phyloP scores from a whole-genome alignment of 1,284 basidiomycete species.

The Heterobasidion parviporum region DNA sequence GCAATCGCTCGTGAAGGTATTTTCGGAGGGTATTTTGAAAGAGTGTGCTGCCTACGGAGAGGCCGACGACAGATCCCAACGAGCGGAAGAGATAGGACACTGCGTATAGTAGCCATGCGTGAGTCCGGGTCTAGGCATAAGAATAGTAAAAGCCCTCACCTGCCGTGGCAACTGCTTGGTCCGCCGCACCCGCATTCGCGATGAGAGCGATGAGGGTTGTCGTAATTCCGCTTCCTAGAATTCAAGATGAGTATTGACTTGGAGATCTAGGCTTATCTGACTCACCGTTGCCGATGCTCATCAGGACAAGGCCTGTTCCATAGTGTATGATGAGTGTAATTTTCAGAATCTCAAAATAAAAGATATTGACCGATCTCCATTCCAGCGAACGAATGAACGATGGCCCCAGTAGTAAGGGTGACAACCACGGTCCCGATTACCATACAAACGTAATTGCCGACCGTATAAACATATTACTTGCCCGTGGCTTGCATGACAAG shows the following conservation, averaged over 20 bases:
- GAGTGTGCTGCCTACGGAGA: constrained; percentile 42
- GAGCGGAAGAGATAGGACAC: constrained; percentile 57
- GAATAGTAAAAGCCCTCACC: constrained; percentile 23
- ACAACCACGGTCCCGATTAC: constrained; percentile 31
- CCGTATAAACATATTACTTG: constrained; percentile 44
- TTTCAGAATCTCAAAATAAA: background rate
- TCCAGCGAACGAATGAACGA: constrained; percentile 25
- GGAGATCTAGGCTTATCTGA: background rate
- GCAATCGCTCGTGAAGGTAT: constrained; percentile 27
- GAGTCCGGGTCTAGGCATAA: background rate
- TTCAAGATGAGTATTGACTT: background rate
- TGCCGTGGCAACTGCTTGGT: constrained; percentile 59
- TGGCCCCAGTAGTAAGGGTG: constrained; percentile 30
- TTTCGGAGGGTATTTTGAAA: constrained; percentile 37
- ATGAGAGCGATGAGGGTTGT: constrained; percentile 52
- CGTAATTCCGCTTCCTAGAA: constrained; percentile 41
- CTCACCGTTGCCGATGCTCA: constrained; percentile 39
- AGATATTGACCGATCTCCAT: constrained; percentile 32
- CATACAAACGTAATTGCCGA: constrained; percentile 30
- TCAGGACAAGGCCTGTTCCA: constrained; percentile 30
- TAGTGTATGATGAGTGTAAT: background rate
- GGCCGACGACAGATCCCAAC: constrained; percentile 41
- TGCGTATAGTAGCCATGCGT: constrained; percentile 13
- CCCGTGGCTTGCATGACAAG: constrained; percentile 51
- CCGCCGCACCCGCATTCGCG: constrained; percentile 48